Conservation (phyloP, 345 rosid genomes). For the Ailanthus altissimus region DNA sequence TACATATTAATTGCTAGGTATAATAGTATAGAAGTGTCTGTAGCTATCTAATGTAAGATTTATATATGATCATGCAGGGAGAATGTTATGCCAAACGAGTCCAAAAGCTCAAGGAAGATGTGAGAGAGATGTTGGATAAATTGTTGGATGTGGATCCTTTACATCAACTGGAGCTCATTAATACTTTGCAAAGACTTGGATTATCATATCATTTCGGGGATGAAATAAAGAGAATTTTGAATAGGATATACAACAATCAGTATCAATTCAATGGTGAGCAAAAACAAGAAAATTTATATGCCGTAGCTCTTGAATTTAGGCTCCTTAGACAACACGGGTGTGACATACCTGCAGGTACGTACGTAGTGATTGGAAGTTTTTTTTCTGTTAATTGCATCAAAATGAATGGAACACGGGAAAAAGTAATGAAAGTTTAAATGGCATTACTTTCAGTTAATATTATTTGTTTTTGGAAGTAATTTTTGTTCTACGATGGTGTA, state of each 20-base stretch:
- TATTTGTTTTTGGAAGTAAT: no score
- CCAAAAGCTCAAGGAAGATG: conserved; percentile 15
- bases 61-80: no score
- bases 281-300: conserved; percentile 26
- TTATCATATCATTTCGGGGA: conserved; percentile 35
- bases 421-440: no score
- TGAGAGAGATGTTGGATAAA: background rate
- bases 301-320: conserved; percentile 34
- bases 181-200: conserved; percentile 39
- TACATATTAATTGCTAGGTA: background rate
- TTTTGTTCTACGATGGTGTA: no score
- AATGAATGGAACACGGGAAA: no score
- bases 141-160: background rate
- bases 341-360: conserved; percentile 30
- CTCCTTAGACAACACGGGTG: conserved; percentile 38
- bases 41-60: no score
- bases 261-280: background rate
- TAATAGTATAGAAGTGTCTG: no score
- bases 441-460: no score
- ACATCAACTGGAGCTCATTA: conserved; percentile 37
- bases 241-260: background rate
- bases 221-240: conserved; percentile 25
- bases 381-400: background rate
- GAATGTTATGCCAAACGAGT: background rate
- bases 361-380: background rate